Evolutionary conservation across 2,329 filamentous ascomycete species (phyloP), one percentile per base, ranked within the genome.

Genomic region (Sordariomycetes sp.): DNA sequence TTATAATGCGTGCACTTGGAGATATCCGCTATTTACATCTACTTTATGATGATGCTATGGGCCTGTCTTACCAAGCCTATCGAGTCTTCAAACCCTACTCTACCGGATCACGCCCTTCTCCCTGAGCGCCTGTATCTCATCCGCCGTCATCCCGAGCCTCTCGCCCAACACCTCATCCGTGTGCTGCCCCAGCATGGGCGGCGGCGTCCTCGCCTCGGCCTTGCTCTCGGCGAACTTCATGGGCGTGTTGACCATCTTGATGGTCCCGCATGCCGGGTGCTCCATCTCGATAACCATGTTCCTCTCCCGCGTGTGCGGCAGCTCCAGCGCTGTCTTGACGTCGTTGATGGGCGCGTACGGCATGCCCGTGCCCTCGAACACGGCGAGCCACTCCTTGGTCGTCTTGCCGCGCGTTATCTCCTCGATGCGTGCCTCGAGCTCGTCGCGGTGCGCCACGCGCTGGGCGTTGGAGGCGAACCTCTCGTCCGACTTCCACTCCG

Each of bases 331-430:
- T 22, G 79, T 82, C 70, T 94, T 88, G 8, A 99, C 85, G 67
- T 99, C 93, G 68, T 97, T 99, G 64, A 99, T 88, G 1, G 93
- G 90, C 0, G 93, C 89, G 67, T 80, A 99, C 0, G 94, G 94
- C 86, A 99, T 86, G 5, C 94, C 94, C 60, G 82, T 88, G n/a
- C 90, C 91, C 66, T 97, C 90, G 52, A 97, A 86, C 1, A 92
- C 76, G 1, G 87, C 81, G 3, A 97, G 77, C 93, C 94, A 97
- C 68, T 97, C 86, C 63, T 86, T 75, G 0, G 94, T 99, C 3
- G 89, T 95, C 74, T 86, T 90, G 58, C 84, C 83, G 58, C 74
- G 75, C 0, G 90, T 95, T 53, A 89, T 78, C 1, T 75, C 75
- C 68, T 96, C 91, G 59, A 99, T 96, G 65, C 88, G 73, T 1